Evolutionary conservation across 352 stramenopile species (phyloP).

Genomic region (Phytophthora vignae): DNA sequence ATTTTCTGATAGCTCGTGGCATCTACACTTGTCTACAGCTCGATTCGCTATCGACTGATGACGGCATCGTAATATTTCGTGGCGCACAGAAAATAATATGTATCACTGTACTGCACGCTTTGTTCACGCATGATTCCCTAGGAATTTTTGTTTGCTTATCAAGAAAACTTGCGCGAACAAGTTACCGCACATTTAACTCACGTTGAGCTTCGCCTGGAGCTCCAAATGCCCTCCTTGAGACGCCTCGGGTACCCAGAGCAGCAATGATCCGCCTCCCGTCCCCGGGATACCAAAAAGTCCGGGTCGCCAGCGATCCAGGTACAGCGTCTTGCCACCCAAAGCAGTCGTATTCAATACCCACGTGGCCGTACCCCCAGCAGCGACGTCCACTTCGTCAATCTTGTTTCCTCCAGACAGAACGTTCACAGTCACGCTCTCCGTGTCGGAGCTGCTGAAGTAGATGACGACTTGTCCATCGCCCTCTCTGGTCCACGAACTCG

Average conservation of each 20-base stretch:
- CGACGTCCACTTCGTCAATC: slow-evolving; percentile 47
- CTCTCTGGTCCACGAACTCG: slow-evolving; percentile 47
- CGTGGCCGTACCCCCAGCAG: slow-evolving; percentile 32
- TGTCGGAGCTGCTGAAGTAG: slow-evolving; percentile 54
- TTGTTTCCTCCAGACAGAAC: slow-evolving; percentile 54
- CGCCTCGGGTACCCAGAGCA: slow-evolving; percentile 63
- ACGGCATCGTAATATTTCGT: too few species aligned
- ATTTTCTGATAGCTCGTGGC: too few species aligned
- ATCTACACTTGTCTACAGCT: too few species aligned
- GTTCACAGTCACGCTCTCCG: slow-evolving; percentile 52
- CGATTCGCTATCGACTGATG: too few species aligned
- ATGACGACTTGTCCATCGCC: slow-evolving; percentile 48
- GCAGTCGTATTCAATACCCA: slow-evolving; percentile 41
- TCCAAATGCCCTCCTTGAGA: slow-evolving; percentile 53
- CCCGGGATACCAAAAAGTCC: slow-evolving; percentile 62
- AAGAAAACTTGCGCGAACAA: too few species aligned
- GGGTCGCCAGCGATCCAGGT: slow-evolving; percentile 72
- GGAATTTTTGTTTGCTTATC: too few species aligned
- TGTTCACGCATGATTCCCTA: too few species aligned
- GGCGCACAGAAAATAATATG: too few species aligned
- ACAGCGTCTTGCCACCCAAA: slow-evolving; percentile 69
- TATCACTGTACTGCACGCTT: too few species aligned
- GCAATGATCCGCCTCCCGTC: slow-evolving; percentile 67
- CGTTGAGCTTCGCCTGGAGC: slow-evolving; percentile 57
- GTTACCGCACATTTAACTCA: slow-evolving; percentile 26